phyloP scores from a whole-genome alignment of 441 rosid genomes.

The Pelargonium cotyledonis region DNA sequence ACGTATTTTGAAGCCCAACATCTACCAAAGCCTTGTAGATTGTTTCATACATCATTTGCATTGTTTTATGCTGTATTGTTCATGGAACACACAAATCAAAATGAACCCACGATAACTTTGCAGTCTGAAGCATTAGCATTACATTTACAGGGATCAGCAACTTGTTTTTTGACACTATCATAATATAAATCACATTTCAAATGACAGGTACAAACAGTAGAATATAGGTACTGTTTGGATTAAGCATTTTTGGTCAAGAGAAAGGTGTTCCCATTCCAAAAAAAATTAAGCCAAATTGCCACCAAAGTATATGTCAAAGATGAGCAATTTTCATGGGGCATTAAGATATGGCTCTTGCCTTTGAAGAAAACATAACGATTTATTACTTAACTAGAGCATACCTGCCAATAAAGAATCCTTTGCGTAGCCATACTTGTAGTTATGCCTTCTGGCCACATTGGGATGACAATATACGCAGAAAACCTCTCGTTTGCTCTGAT shows the following conservation, averaged over 20 bases:
- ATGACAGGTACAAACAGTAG: no score
- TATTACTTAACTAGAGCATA: conserved; percentile 13
- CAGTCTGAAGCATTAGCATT: neutral
- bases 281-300: no score
- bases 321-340: no score
- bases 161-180: neutral
- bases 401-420: conserved; percentile 97
- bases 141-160: neutral
- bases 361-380: no score
- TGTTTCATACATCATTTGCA: conserved; percentile 98
- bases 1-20: conserved; percentile 63
- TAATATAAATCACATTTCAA: no score
- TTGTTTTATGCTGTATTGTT: conserved; percentile 69
- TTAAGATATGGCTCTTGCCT: no score
- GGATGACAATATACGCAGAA: conserved; percentile 83
- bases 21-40: conserved; percentile 71
- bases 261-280: no score
- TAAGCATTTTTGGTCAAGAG: no score
- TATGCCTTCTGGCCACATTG: conserved; percentile 98
- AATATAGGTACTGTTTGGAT: no score
- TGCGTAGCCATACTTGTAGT: conserved; percentile 84
- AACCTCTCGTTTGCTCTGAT: conserved; percentile 85
- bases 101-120: neutral
- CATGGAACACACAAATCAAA: conserved; percentile 1
- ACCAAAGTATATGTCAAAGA: no score